These are phyloP conservation scores for Tylopilus rubrobrunneus DNA, from an alignment of 768 basidiomycete genomes.

Conservation along the genomic window DNA sequence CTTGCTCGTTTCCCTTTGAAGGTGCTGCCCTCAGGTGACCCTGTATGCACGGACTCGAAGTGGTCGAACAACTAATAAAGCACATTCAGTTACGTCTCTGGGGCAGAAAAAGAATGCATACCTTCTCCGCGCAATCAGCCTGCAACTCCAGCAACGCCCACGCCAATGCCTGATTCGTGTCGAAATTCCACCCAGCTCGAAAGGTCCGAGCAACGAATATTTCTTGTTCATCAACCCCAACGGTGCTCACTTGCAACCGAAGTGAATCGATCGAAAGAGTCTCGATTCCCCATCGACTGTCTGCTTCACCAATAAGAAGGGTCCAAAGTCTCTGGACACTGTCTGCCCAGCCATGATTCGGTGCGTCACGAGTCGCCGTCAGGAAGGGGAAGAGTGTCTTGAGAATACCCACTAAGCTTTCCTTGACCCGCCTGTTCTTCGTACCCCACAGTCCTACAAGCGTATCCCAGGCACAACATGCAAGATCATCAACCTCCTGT, in stretches of 20 bases:
- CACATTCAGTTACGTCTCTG: background rate
- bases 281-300: conserved; percentile 61
- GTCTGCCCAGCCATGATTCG: conserved; percentile 39
- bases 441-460: conserved; percentile 75
- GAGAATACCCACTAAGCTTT: conserved; percentile 72
- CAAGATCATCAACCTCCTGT: conserved; percentile 55
- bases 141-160: conserved; percentile 82
- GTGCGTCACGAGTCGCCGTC: conserved; percentile 33
- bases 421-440: conserved; percentile 73
- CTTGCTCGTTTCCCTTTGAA: conserved; percentile 48
- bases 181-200: conserved; percentile 71
- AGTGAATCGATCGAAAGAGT: conserved; percentile 62
- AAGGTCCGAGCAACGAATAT: conserved; percentile 67
- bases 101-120: conserved; percentile 26
- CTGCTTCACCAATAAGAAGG: conserved; percentile 57
- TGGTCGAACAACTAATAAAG: conserved; percentile 53
- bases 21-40: conserved; percentile 30
- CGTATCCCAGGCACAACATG: conserved; percentile 55
- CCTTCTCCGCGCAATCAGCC: conserved; percentile 72
- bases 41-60: conserved; percentile 51
- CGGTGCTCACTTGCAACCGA: conserved; percentile 45
- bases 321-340: conserved; percentile 52
- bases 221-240: conserved; percentile 18
- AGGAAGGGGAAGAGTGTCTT: conserved; percentile 72
- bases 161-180: conserved; percentile 59